phyloP scores from a whole-genome alignment of 2,329 filamentous ascomycete genomes.

The Aspergillus texensis region DNA sequence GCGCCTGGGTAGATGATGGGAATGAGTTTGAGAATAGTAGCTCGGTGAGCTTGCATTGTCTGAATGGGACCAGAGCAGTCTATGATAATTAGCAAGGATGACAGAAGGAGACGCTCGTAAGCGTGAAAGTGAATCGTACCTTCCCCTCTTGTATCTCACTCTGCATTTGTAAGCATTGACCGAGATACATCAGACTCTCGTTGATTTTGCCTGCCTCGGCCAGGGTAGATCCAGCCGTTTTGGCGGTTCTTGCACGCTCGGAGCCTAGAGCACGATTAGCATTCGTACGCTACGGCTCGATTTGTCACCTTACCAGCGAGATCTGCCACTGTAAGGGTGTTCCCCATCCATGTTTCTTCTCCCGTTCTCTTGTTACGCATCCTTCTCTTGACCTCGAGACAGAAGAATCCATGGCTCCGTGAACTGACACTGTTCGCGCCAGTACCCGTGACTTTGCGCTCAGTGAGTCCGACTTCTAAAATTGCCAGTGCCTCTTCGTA shows the following conservation, averaged over 20 bases:
- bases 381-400: slow-evolving; percentile 89
- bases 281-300: slow-evolving; percentile 11
- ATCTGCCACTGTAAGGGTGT: slow-evolving; percentile 84
- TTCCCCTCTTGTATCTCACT: slow-evolving; percentile 74
- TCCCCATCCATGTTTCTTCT: slow-evolving; percentile 70
- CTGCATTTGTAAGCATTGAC: slow-evolving; percentile 95
- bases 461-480: slow-evolving; percentile 83
- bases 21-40: slow-evolving; percentile 87
- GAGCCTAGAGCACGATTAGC: slow-evolving; percentile 56
- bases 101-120: background rate
- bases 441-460: slow-evolving; percentile 85
- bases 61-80: slow-evolving; percentile 74
- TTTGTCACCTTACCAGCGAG: slow-evolving; percentile 65
- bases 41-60: slow-evolving; percentile 84
- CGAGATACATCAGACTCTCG: slow-evolving; percentile 96
- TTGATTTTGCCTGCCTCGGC: slow-evolving; percentile 98
- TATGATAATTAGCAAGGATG: slow-evolving; percentile 37
- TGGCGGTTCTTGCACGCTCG: slow-evolving; percentile 88
- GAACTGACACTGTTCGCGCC: slow-evolving; percentile 92
- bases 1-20: slow-evolving; percentile 60
- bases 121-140: slow-evolving; percentile 51
- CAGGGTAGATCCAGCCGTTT: slow-evolving; percentile 88
- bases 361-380: slow-evolving; percentile 51
- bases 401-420: slow-evolving; percentile 94
- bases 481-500: slow-evolving; percentile 86